Conservation (phyloP, 371 early-diverging fungal species). For the Gilbertella persicaria region DNA sequence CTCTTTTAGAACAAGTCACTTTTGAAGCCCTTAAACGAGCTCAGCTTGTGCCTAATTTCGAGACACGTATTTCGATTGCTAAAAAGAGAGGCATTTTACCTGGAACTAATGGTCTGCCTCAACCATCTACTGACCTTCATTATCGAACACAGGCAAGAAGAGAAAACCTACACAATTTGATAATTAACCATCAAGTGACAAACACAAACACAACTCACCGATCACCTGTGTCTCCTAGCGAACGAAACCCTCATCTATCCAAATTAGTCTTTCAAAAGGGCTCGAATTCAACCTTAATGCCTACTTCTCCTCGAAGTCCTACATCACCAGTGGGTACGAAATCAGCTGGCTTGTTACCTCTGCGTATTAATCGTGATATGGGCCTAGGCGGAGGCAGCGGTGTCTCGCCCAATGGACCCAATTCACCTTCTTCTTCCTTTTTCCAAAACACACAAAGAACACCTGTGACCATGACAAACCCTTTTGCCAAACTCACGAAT, state of each 20-base stretch:
- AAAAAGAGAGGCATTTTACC: conserved; percentile 44
- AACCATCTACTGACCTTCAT: conserved; percentile 12
- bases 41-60: conserved; percentile 54
- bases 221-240: neutral
- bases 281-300: conserved; percentile 14
- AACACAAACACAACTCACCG: no score
- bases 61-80: conserved; percentile 49
- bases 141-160: conserved; percentile 5
- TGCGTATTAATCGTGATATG: conserved; percentile 26
- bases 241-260: conserved; percentile 16
- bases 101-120: conserved; percentile 3
- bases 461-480: conserved; percentile 55
- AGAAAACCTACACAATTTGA: neutral
- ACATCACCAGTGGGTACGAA: conserved; percentile 35
- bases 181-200: conserved; percentile 4
- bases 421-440: conserved; percentile 43
- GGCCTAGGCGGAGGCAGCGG: conserved; percentile 15
- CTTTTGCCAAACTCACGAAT: conserved; percentile 53
- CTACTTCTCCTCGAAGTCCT: conserved; percentile 30
- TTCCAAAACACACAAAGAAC: conserved; percentile 50
- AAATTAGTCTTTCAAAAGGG: conserved; percentile 42
- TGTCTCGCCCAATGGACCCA: conserved; percentile 26
- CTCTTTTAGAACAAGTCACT: conserved; percentile 50
- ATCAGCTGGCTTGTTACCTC: conserved; percentile 29
- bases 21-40: conserved; percentile 55